phyloP scores from a whole-genome alignment of 192 early-diverging fungal genomes.

The Borealophlyctis nickersoniae region DNA sequence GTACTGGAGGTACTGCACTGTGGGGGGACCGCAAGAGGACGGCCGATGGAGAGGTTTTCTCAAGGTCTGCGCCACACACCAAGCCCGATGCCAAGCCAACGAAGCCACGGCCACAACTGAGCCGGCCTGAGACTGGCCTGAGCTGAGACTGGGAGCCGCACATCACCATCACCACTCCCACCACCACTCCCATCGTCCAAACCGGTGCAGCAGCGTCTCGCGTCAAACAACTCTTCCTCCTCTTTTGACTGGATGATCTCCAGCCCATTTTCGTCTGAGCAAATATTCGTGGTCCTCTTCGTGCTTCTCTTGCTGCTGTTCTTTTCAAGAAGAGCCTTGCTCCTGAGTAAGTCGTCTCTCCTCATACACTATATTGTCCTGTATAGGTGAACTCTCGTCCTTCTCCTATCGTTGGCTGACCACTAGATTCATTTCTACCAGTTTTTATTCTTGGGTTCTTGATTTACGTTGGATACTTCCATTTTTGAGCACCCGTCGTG shows the following conservation, averaged over 20 bases:
- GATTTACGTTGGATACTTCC: conserved; percentile 20
- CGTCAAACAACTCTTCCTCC: too few species aligned
- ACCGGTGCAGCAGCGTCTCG: too few species aligned
- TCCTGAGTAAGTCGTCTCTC: neutral
- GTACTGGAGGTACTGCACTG: conserved; percentile 7
- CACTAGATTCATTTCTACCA: neutral
- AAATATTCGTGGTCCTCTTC: neutral
- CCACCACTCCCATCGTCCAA: too few species aligned
- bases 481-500: conserved; percentile 9
- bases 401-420: neutral
- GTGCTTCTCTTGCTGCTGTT: neutral
- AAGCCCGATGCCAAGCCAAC: too few species aligned
- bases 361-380: neutral
- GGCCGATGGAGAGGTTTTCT: neutral
- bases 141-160: too few species aligned
- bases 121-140: too few species aligned
- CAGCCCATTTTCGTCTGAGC: neutral
- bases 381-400: neutral
- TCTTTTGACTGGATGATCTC: too few species aligned
- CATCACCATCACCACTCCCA: too few species aligned
- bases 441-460: conserved; percentile 22
- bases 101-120: too few species aligned
- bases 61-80: too few species aligned
- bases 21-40: too few species aligned
- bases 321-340: neutral